These are phyloP conservation scores for Stemphylium beticola DNA, from an alignment of 2,329 filamentous ascomycete species.

Conservation along the genomic window DNA sequence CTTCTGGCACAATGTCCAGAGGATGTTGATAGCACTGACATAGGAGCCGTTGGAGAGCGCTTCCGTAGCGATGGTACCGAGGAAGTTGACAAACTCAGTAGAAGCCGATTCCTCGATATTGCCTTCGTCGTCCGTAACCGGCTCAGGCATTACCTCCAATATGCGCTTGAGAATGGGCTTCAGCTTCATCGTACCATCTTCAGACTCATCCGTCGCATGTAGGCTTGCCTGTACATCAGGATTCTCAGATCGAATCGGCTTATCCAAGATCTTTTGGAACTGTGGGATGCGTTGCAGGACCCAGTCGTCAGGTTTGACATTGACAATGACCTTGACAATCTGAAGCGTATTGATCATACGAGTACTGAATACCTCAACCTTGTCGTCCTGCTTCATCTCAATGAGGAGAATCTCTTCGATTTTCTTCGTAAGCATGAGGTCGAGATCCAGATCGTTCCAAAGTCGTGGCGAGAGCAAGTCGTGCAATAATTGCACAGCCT, in stretches of 20 bases:
- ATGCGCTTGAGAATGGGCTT: slow-evolving; percentile 79
- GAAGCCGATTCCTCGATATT: slow-evolving; percentile 76
- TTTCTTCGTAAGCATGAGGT: slow-evolving; percentile 82
- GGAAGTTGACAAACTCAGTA: slow-evolving; percentile 83
- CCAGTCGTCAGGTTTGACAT: slow-evolving; percentile 90
- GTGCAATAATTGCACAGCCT: slow-evolving; percentile 79
- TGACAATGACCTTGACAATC: slow-evolving; percentile 86
- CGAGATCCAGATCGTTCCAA: slow-evolving; percentile 91
- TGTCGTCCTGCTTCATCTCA: slow-evolving; percentile 63
- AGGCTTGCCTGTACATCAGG: slow-evolving; percentile 93
- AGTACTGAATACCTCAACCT: slow-evolving; percentile 75
- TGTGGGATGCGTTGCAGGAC: slow-evolving; percentile 76
- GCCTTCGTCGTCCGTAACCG: slow-evolving; percentile 84
- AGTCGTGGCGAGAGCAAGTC: slow-evolving; percentile 85
- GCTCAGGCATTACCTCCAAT: slow-evolving; percentile 84
- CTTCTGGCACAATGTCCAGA: slow-evolving; percentile 88
- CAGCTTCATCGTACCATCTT: slow-evolving; percentile 65
- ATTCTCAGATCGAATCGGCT: slow-evolving; percentile 84
- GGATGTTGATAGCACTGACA: slow-evolving; percentile 85
- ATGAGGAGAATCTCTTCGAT: slow-evolving; percentile 84
- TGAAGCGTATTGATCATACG: slow-evolving; percentile 93
- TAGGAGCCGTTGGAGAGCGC: slow-evolving; percentile 81
- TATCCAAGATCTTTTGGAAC: slow-evolving; percentile 88
- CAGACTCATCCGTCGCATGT: slow-evolving; percentile 74
- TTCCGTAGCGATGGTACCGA: slow-evolving; percentile 87